Conservation (phyloP, 2,329 filamentous ascomycete species). For the Epichloe coenophiala region DNA sequence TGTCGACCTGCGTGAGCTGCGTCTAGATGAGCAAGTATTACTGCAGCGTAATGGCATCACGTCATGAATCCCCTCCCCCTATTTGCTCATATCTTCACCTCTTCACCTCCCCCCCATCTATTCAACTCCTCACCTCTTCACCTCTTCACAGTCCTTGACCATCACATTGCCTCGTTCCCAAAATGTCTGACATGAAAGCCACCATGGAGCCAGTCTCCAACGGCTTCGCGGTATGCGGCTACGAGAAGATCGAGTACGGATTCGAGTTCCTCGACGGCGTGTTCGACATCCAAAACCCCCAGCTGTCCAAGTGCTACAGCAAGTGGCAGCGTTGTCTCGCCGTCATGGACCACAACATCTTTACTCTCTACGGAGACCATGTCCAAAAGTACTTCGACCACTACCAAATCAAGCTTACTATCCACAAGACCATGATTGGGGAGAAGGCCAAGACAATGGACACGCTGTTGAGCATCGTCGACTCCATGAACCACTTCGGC, state of each 20-base stretch:
- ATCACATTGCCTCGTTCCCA: conserved; percentile 8
- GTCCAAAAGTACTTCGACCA: conserved; percentile 57
- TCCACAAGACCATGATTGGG: conserved; percentile 62
- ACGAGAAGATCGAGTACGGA: conserved; percentile 65
- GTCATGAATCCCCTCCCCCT: too few species aligned
- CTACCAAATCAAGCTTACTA: conserved; percentile 45
- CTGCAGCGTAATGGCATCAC: neutral
- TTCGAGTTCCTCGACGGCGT: conserved; percentile 60
- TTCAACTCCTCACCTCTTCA: neutral
- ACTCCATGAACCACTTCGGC: conserved; percentile 63
- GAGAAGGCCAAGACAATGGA: conserved; percentile 65
- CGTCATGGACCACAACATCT: conserved; percentile 60
- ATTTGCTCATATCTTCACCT: too few species aligned
- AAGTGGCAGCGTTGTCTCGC: conserved; percentile 52
- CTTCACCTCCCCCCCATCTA: too few species aligned
- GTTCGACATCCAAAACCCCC: conserved; percentile 44
- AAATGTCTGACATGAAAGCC: conserved; percentile 58
- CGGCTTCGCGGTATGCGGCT: conserved; percentile 59
- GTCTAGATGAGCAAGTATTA: neutral
- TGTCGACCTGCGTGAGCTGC: neutral
- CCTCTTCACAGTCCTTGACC: conserved; percentile 1
- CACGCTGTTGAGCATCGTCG: conserved; percentile 54
- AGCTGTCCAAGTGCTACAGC: conserved; percentile 52
- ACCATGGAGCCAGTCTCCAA: conserved; percentile 47
- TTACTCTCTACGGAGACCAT: conserved; percentile 50